These are phyloP conservation scores for Leccinum subtestaceum DNA, from an alignment of 768 basidiomycete genomes.

Conservation along the genomic window DNA sequence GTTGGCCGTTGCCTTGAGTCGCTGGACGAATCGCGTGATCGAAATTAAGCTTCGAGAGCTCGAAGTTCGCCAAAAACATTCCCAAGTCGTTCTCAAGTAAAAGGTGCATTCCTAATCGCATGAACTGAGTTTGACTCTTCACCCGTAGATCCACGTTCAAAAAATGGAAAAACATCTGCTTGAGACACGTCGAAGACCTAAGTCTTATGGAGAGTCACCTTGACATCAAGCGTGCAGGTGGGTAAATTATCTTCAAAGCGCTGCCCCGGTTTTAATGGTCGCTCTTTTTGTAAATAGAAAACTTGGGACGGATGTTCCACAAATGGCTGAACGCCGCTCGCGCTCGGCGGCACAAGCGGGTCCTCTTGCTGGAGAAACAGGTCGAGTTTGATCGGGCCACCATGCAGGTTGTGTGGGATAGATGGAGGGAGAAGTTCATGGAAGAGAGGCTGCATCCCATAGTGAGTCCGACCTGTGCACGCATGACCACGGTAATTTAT, in stretches of 20 bases:
- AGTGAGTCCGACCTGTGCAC: conserved; percentile 37
- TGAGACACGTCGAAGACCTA: conserved; percentile 65
- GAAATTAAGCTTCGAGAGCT: conserved; percentile 71
- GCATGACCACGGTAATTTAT: neutral
- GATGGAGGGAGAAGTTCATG: conserved; percentile 72
- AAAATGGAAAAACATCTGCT: conserved; percentile 65
- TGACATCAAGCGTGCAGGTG: conserved; percentile 78
- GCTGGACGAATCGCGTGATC: conserved; percentile 74
- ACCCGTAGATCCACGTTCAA: conserved; percentile 50
- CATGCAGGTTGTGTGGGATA: conserved; percentile 66
- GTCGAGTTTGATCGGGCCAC: conserved; percentile 54
- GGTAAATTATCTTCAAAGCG: conserved; percentile 6
- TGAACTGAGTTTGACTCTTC: conserved; percentile 19
- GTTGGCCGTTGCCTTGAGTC: conserved; percentile 43
- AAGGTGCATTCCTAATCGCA: conserved; percentile 1
- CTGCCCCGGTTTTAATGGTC: neutral
- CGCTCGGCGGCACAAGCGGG: conserved; percentile 57
- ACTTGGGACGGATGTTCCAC: conserved; percentile 61
- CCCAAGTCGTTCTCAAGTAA: conserved; percentile 39
- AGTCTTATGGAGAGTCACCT: conserved; percentile 84
- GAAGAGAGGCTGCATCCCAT: conserved; percentile 63
- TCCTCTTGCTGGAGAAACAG: conserved; percentile 58
- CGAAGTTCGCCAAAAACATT: conserved; percentile 51
- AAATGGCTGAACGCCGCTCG: conserved; percentile 67
- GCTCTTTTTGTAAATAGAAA: conserved; percentile 43